phyloP scores from a whole-genome alignment of 352 stramenopile species.

The Globisporangium cystogenes region DNA sequence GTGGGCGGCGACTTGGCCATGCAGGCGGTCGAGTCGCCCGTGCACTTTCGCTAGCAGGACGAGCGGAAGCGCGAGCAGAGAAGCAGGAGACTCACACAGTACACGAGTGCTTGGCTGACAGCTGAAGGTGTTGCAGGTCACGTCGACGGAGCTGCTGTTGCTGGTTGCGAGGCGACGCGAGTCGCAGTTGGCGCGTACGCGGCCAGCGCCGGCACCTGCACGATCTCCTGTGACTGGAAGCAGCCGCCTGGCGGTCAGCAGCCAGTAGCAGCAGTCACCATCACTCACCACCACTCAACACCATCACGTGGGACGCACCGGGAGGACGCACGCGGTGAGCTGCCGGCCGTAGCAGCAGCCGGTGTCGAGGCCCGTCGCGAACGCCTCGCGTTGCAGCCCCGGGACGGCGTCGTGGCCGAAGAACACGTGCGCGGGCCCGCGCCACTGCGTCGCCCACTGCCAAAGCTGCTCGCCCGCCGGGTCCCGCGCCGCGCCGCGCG shows the following conservation, averaged over 20 bases:
- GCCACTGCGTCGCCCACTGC: slow-evolving; percentile 79
- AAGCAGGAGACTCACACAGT: too few species aligned
- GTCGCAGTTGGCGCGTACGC: slow-evolving; percentile 10
- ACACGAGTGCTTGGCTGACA: too few species aligned
- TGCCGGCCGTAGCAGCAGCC: slow-evolving; percentile 87
- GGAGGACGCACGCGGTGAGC: slow-evolving; percentile 87
- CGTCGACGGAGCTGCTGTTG: too few species aligned
- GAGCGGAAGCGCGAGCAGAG: too few species aligned
- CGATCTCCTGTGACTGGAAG: slow-evolving; percentile 13
- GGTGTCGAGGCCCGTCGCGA: slow-evolving; percentile 90
- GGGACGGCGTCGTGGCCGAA: slow-evolving; percentile 90
- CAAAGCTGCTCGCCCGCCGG: slow-evolving; percentile 17
- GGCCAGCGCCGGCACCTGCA: slow-evolving; percentile 9
- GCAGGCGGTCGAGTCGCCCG: slow-evolving; percentile 18
- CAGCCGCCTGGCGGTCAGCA: too few species aligned
- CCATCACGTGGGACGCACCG: slow-evolving; percentile 22
- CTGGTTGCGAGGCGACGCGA: too few species aligned
- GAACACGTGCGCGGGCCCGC: slow-evolving; percentile 73
- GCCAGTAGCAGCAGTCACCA: too few species aligned
- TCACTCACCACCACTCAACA: too few species aligned
- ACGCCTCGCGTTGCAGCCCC: slow-evolving; percentile 82
- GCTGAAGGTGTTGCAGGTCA: too few species aligned
- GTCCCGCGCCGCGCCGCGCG: slow-evolving; percentile 11
- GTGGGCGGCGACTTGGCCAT: slow-evolving; percentile 62
- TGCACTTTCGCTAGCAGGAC: slow-evolving; percentile 38